Conservation (phyloP, 768 basidiomycete species). For the Suillus sp. region DNA sequence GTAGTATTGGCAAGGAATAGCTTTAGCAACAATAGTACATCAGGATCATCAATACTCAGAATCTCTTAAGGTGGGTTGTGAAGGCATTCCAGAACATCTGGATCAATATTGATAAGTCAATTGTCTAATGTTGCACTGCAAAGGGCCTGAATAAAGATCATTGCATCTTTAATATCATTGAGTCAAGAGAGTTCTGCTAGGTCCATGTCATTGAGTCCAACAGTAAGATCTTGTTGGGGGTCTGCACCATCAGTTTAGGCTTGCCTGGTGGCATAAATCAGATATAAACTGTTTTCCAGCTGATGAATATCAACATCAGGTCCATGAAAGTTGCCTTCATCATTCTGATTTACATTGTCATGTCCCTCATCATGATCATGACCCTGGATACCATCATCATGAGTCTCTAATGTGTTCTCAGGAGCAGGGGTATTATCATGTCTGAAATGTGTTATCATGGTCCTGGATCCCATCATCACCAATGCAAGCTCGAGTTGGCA, state of each 20-base stretch:
- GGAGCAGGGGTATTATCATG: no score
- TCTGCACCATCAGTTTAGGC: background rate
- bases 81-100: background rate
- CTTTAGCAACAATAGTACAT: background rate
- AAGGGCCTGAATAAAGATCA: background rate
- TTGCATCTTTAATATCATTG: background rate
- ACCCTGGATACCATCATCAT: no score
- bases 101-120: background rate
- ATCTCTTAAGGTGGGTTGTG: background rate
- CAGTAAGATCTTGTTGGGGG: background rate
- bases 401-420: no score
- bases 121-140: background rate
- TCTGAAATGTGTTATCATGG: no score
- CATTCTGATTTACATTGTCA: no score
- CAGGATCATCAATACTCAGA: background rate
- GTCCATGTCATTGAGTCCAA: background rate
- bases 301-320: no score
- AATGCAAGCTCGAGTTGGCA: background rate
- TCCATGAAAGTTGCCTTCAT: no score
- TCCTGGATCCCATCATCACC: no score
- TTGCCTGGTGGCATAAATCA: no score
- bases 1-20: constrained; percentile 31
- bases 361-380: no score
- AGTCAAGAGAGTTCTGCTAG: background rate
- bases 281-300: no score